These are phyloP conservation scores for Buddleja alternifolia DNA, from an alignment of 257 asterid species.

Conservation along the genomic window DNA sequence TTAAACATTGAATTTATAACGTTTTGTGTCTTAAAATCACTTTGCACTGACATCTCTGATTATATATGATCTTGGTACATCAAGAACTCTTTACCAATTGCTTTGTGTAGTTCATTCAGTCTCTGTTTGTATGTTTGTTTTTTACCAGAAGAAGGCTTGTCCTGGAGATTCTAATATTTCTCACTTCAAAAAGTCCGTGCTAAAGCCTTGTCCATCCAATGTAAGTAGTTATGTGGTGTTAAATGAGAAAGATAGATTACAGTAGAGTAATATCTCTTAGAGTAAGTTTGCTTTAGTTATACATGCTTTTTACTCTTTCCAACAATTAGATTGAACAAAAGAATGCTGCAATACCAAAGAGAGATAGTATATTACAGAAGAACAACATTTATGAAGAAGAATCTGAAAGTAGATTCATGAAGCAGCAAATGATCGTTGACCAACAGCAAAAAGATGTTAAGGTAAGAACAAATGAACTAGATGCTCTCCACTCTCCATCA, in stretches of 20 bases:
- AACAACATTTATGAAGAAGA: conserved; percentile 48
- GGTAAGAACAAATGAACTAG: conserved; percentile 42
- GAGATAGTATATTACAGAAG: conserved; percentile 45
- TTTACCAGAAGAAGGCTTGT: conserved; percentile 55
- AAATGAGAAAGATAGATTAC: background rate
- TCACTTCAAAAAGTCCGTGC: conserved; percentile 41
- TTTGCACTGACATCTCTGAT: background rate
- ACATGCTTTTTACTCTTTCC: conserved; percentile 19
- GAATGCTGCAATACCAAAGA: conserved; percentile 37
- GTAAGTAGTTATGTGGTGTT: conserved; percentile 39
- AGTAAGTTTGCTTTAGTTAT: conserved; percentile 23
- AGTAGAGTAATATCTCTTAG: background rate
- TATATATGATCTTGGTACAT: background rate
- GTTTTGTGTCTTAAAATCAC: conserved; percentile 15
- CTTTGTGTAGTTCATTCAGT: conserved; percentile 21
- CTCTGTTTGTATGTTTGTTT: conserved; percentile 17
- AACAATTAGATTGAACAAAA: conserved; percentile 45
- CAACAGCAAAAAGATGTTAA: conserved; percentile 67
- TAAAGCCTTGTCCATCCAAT: conserved; percentile 41
- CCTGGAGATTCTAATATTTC: conserved; percentile 44
- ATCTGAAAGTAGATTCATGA: conserved; percentile 43
- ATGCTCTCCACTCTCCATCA: conserved; percentile 11
- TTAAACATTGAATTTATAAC: background rate
- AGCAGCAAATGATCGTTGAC: conserved; percentile 62
- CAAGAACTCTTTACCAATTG: conserved; percentile 13